Percentiles rank a stretch among this genome's conserved stretches.
Evolutionary conservation across 164 flowering plant genomes (phyloP).

Genomic region (grape (Vitis vinifera)): DNA sequence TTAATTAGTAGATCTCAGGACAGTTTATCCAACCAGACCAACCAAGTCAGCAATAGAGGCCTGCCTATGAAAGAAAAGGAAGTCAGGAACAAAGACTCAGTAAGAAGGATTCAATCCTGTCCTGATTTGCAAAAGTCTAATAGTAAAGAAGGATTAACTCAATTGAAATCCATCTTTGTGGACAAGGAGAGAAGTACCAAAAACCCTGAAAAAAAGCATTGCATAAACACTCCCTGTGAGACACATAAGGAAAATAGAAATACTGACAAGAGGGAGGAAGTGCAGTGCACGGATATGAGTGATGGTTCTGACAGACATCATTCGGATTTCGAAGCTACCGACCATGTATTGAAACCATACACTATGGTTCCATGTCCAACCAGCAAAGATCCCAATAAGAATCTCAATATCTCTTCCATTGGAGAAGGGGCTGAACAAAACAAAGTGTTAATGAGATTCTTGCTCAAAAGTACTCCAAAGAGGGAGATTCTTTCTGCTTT

Average conservation of each 20-base stretch:
- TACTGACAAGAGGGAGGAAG: neutral
- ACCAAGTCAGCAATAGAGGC: slow-evolving; percentile 7
- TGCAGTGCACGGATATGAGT: neutral
- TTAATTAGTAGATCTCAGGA: neutral
- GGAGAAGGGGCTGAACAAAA: slow-evolving; percentile 14
- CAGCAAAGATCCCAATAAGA: slow-evolving; percentile 6
- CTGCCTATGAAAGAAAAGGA: neutral
- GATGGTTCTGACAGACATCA: slow-evolving; percentile 6
- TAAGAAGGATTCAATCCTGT: neutral
- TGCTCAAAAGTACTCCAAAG: slow-evolving; percentile 4
- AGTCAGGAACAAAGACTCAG: neutral
- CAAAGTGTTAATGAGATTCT: slow-evolving; percentile 31
- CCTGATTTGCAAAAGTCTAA: neutral
- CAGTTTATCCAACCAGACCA: neutral
- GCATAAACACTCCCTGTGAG: too few relatives aligned
- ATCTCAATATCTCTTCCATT: neutral
- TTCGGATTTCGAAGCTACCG: slow-evolving; percentile 9
- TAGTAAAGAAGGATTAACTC: neutral
- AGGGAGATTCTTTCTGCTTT: slow-evolving; percentile 14
- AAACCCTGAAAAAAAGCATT: slow-evolving; percentile 1
- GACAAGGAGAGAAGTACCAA: neutral
- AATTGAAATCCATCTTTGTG: neutral
- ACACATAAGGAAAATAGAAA: neutral
- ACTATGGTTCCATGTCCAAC: slow-evolving; percentile 5
- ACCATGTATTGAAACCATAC: slow-evolving; percentile 8